phyloP scores from a whole-genome alignment of 2,329 filamentous ascomycete species.

The Penicillium brevicompactum region DNA sequence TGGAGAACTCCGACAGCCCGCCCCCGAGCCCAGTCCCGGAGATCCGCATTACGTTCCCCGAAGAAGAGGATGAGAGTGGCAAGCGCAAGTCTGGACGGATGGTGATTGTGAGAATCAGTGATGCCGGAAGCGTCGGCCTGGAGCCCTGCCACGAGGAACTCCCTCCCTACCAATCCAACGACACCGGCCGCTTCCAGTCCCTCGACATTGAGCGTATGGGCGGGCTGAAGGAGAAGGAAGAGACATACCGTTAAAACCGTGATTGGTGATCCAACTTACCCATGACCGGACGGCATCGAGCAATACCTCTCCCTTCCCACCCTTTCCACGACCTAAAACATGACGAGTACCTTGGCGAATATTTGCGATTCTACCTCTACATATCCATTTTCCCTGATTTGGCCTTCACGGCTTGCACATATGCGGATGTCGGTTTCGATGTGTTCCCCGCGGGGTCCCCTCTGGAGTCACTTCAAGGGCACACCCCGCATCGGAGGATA shows the following conservation, averaged over 20 bases:
- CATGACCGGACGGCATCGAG: not conserved
- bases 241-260: constrained; percentile 38
- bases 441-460: constrained; percentile 6
- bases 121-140: constrained; percentile 79
- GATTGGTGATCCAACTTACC: not conserved
- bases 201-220: constrained; percentile 94
- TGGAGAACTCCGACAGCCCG: constrained; percentile 72
- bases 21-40: constrained; percentile 86
- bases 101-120: constrained; percentile 87
- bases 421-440: constrained; percentile 22
- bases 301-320: constrained; percentile 19
- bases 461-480: not conserved
- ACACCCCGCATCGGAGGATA: constrained; percentile 7
- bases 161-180: constrained; percentile 85
- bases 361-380: constrained; percentile 21
- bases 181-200: constrained; percentile 80
- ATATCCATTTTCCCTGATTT: constrained; percentile 28
- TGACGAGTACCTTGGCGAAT: constrained; percentile 36
- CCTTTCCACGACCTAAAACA: constrained; percentile 32
- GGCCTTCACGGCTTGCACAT: constrained; percentile 36
- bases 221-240: constrained; percentile 86
- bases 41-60: constrained; percentile 97
- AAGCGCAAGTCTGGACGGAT: constrained; percentile 82
- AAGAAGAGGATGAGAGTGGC: constrained; percentile 78
- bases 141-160: constrained; percentile 81